Conservation (phyloP, 306 rosid species). For the Potentilla sterilis region DNA sequence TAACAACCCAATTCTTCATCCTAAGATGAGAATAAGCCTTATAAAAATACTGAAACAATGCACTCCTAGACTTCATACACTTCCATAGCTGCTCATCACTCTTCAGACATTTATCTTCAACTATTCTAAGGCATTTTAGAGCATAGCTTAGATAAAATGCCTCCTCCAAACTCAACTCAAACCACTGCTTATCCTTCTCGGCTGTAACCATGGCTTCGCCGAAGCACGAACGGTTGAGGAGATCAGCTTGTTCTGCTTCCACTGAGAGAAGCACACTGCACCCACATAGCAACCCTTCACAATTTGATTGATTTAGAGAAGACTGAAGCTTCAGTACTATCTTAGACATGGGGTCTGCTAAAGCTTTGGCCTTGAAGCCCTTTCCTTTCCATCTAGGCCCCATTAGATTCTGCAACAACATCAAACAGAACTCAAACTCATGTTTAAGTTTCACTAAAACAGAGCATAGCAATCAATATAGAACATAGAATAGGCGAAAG, state of each 20-base stretch:
- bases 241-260: not conserved
- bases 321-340: not conserved
- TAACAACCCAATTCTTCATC: not conserved
- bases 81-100: not conserved
- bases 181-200: not conserved
- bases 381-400: conserved; percentile 5
- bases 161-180: conserved; percentile 4
- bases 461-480: not conserved
- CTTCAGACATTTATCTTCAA: not conserved
- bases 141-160: not conserved
- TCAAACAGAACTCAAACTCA: not conserved
- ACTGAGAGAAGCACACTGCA: not conserved
- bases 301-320: not conserved
- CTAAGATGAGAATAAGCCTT: not conserved
- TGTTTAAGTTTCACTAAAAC: no score
- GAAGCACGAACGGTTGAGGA: not conserved
- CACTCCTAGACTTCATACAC: not conserved
- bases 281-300: conserved; percentile 2
- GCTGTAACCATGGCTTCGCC: not conserved
- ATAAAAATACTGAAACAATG: not conserved
- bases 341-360: not conserved
- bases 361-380: not conserved
- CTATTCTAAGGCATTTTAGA: not conserved
- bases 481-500: not conserved
- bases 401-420: not conserved